A percentile compares a stretch with the other conserved stretches of the same genome.
Evolutionary conservation across 176 grass and related monocot genomes (phyloP).

Genomic region (Dactylis glomerata): DNA sequence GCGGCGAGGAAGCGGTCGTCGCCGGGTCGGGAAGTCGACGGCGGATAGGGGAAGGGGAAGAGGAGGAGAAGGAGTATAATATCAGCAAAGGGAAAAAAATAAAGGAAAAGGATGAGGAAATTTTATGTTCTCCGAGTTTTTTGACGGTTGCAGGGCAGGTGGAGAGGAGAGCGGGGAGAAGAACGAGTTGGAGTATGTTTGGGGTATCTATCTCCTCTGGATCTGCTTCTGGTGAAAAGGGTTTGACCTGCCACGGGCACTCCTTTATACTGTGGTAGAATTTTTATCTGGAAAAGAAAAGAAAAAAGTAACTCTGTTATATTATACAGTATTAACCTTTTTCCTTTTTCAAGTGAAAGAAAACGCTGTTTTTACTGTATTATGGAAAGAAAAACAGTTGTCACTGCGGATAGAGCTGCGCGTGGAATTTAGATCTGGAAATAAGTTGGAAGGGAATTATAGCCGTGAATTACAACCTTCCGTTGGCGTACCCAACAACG

Average conservation of each 20-base stretch:
- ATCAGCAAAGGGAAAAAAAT: neutral
- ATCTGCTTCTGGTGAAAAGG: neutral
- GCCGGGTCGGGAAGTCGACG: constrained; percentile 31
- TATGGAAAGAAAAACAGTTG: neutral
- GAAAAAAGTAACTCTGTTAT: too few species aligned
- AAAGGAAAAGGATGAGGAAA: neutral
- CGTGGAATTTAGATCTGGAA: neutral
- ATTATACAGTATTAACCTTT: too few species aligned
- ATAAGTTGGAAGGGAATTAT: too few species aligned
- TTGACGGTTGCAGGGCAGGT: neutral
- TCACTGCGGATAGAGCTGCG: neutral
- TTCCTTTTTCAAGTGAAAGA: too few species aligned
- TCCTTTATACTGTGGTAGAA: neutral
- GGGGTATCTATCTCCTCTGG: neutral
- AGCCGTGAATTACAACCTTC: too few species aligned
- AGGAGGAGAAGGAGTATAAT: constrained; percentile 19
- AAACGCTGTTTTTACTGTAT: too few species aligned
- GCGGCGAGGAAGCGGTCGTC: constrained; percentile 23
- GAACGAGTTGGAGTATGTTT: neutral
- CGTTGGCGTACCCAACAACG: too few species aligned
- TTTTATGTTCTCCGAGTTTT: too few species aligned
- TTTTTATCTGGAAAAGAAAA: too few species aligned
- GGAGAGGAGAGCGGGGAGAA: neutral
- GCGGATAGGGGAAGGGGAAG: constrained; percentile 34
- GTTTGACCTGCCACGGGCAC: neutral